Evolutionary conservation across 225 moss, liverwort and hornwort genomes (phyloP), one percentile per base, ranked within the genome.

Genomic region (Polytrichum commune): DNA sequence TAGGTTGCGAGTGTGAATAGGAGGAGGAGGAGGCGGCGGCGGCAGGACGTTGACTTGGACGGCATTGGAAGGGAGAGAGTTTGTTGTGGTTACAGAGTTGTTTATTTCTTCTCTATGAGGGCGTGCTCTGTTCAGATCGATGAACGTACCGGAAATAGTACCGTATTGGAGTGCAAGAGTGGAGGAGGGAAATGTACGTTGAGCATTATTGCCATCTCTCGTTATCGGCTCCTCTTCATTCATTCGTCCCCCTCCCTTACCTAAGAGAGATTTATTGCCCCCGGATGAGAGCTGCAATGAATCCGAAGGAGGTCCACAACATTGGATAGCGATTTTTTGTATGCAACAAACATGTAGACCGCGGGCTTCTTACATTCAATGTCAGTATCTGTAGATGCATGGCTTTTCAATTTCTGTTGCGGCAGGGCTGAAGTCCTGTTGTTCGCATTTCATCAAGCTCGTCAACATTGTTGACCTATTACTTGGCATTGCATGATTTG

Each of bases 351-450:
- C 22, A 7, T 33, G 7, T n/a, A 24, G 24, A 33, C 33, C 33
- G 27, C 29, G 18, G 5, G 63, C 25, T 53, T 22, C 19, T 30
- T 23, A 33, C 20, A 66, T 66, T 26, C 66, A 33, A 66, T 38
- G 20, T 53, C 46, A 23, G 33, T 22, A 35, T 66, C 66, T 63
- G 63, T 63, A 63, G 63, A 46, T 46, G 46, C 46, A 24, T 63
- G 27, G 25, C 25, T 27, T 25, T 63, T 25, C 27, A 27, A 27
- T 4, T 63, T 63, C 63, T 33, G 7, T 46, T 13, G 13, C 13
- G 16, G 46, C 46, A 46, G 46, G 46, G 16, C 33, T n/a, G 33
- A 30, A 30, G 33, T 35, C 66, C 38, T 53, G 13, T 66, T 18
- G 18, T 18, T 63, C 20, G 10, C 33, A 66, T 22, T n/a, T 19